Evolutionary conservation across 768 basidiomycete species (phyloP), one percentile per base, ranked within the genome.

Genomic region (Tulasnella sp.): DNA sequence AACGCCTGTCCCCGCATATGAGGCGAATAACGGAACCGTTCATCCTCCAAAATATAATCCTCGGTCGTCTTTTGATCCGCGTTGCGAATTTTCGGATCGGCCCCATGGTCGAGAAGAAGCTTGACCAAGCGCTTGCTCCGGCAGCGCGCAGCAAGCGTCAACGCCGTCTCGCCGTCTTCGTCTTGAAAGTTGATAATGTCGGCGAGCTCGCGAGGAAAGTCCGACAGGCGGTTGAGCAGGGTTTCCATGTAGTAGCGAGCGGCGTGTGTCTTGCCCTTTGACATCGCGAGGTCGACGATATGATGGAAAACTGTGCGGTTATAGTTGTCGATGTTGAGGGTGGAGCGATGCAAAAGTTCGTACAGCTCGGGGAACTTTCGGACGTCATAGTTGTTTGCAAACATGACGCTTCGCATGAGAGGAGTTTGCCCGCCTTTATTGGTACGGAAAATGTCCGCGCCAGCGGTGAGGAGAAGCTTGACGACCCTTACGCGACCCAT

Each of bases 141-240:
- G 85, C 97, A 98, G 64, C 98, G 90, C 20, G 98, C 97, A 28
- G 98, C 97, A 89, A 99, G 91, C 4, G 98, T 99, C 81, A 99
- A 86, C 16, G 98, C 96, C 9, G 98, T 99, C 87, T 99, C 98
- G 48, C 97, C 97, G 82, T 99, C 98, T 85, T 98, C 96, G 85
- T 99, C 97, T 85, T 98, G 98, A 85, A 98, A 99, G 85, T 99
- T 99, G 86, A 99, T 96, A 73, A 99, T 96, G 84, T 99, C 98
- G 44, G 96, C 95, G 42, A 99, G 88, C 86, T 99, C 98, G 84
- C 94, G 94, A 0, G 98, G 97, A 87, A 95, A 99, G 84, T 97
- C 96, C 8, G 94, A 89, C 58, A 99, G 89, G 76, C 97, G 91
- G 60, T 88, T 89, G 78, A 99, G 89, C 58, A 99, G 92, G 0